Evolutionary conservation across 1,139 yeast species (phyloP), one percentile per base, ranked within the genome.

Genomic region (Pneumocystis murina): DNA sequence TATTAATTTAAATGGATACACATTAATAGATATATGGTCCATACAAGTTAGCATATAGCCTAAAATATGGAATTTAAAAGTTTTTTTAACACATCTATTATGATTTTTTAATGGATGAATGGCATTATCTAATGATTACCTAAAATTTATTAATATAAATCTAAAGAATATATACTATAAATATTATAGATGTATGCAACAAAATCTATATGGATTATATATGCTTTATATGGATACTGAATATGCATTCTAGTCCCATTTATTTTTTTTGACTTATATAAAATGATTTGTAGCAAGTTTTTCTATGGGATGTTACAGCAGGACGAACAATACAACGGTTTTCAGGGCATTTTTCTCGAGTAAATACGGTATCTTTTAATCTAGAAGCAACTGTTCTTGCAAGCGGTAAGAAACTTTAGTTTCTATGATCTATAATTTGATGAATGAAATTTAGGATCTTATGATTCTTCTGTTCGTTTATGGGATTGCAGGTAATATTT

Each of bases 291-390:
- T 58, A 38, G 55, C 28, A 58, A 40, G 73, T 72, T 5, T 70
- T 68, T 62, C 64, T 72, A 5, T 76, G 78, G 76, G 77, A 75
- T 64, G 75, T 73, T 3, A 65, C 70, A 12, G 62, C 71, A 6
- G 74, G 72, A 5, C 64, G 65, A 54, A 69, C 70, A 8, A 59
- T 69, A 2, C 67, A 71, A 10, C 66, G 75, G 41, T 71, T 72
- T 60, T 57, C 70, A 1, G 77, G 74, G 16, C 78, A 75, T 64
- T 65, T 66, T 20, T 70, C 75, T 12, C 69, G 72, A 5, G 71
- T 75, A 60, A 74, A 74, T 62, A 64, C 72, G 35, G 73, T 73
- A 2, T 67, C 67, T 20, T 74, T 73, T 63, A 71, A 71, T 55
- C 66, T 65, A 4, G 71, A 71, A 28, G 71, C 70, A n/a, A 66